phyloP scores from a whole-genome alignment of 2,329 filamentous ascomycete genomes.

The Nectriaceae sp. region DNA sequence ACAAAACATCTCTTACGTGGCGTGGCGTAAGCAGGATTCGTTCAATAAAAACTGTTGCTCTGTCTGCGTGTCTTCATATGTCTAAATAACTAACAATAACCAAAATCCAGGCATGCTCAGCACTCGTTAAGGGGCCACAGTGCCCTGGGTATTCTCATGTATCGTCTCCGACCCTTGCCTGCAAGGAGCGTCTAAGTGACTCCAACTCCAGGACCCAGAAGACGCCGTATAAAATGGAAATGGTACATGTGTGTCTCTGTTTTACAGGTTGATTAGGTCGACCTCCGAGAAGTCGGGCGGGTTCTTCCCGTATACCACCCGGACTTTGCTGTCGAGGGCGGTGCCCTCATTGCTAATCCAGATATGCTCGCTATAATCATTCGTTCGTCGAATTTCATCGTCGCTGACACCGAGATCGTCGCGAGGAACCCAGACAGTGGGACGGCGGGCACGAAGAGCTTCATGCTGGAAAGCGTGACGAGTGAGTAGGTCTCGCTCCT shows the following conservation, averaged over 20 bases:
- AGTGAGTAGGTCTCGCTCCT: conserved; percentile 83
- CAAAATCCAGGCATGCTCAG: not conserved
- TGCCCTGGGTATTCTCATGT: conserved; percentile 14
- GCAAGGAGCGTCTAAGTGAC: conserved; percentile 18
- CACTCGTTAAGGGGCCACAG: not conserved
- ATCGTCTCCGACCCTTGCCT: conserved; percentile 16
- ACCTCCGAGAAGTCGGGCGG: conserved; percentile 89
- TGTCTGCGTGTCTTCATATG: not conserved
- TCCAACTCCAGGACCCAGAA: conserved; percentile 1
- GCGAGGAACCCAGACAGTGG: conserved; percentile 90
- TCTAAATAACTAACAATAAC: not conserved
- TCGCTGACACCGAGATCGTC: conserved; percentile 90
- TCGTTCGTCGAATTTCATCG: conserved; percentile 82
- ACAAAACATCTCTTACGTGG: too few species aligned
- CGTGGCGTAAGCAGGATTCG: too few species aligned
- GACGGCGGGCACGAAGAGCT: conserved; percentile 79
- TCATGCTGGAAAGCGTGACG: conserved; percentile 89
- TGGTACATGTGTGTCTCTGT: not conserved
- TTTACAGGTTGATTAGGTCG: conserved; percentile 77
- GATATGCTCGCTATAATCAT: conserved; percentile 73
- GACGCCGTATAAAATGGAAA: conserved; percentile 9
- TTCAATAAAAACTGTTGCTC: too few species aligned
- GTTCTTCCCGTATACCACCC: conserved; percentile 80
- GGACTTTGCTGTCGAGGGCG: conserved; percentile 78
- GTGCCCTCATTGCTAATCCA: conserved; percentile 96